Evolutionary conservation across 352 stramenopile genomes (phyloP).

Genomic region (Blastocystis sp.): DNA sequence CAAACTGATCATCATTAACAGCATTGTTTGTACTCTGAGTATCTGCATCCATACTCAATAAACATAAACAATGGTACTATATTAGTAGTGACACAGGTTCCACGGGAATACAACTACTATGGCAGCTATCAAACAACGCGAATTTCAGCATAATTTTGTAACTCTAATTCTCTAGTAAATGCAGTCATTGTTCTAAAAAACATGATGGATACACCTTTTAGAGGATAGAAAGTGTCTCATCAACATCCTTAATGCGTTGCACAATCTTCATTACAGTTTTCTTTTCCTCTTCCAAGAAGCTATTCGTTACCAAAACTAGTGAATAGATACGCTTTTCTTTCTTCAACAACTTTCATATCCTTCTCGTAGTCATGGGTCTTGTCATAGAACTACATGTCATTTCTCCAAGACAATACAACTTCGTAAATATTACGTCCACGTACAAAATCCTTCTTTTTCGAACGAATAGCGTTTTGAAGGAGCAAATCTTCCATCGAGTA

Average conservation of each 20-base stretch:
- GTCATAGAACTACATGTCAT: constrained; percentile 5
- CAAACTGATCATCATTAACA: no score
- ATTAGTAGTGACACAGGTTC: no score
- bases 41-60: no score
- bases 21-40: no score
- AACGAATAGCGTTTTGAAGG: neutral
- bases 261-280: neutral
- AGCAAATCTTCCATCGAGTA: neutral
- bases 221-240: neutral
- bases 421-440: constrained; percentile 8
- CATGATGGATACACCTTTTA: neutral
- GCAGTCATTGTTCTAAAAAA: no score
- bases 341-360: constrained; percentile 25
- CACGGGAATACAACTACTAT: no score
- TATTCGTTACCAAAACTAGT: neutral
- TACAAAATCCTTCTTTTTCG: constrained; percentile 49
- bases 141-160: no score
- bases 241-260: neutral
- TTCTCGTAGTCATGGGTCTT: constrained; percentile 13
- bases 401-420: neutral
- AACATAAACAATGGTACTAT: no score
- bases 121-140: no score
- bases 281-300: neutral
- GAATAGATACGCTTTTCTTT: neutral
- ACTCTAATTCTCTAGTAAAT: no score